These are phyloP conservation scores for Beauveria rudraprayagi DNA, from an alignment of 2,329 filamentous ascomycete species.

Conservation along the genomic window DNA sequence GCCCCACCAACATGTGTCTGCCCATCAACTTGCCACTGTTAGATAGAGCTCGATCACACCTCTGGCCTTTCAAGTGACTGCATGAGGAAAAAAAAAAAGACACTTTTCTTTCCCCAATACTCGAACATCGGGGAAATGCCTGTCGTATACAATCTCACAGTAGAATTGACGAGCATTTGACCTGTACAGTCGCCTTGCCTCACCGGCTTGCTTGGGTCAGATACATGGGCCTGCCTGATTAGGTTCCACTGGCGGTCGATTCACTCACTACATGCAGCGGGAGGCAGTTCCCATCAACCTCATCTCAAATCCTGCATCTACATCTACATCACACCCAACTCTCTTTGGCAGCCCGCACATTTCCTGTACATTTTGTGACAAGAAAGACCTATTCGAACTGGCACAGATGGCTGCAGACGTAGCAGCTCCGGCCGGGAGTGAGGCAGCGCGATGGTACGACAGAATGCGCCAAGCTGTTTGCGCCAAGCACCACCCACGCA, in stretches of 20 bases:
- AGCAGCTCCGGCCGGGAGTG: conserved; percentile 13
- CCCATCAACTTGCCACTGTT: no score
- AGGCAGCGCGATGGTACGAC: conserved; percentile 29
- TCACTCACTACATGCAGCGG: not conserved
- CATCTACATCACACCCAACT: not conserved
- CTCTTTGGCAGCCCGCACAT: not conserved
- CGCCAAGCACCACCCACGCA: not conserved
- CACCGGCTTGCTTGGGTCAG: no score
- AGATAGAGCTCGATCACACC: not conserved
- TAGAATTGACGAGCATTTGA: no score
- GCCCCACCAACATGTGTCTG: not conserved
- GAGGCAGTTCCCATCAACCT: not conserved
- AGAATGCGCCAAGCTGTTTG: not conserved
- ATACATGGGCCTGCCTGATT: not conserved
- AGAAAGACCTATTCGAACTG: not conserved
- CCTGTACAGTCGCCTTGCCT: no score
- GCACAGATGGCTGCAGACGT: conserved; percentile 1
- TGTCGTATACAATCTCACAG: no score
- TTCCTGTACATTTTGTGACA: not conserved
- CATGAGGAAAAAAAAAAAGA: not conserved
- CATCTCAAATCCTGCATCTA: conserved; percentile 1
- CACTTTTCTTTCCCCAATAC: no score
- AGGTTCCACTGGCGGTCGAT: not conserved
- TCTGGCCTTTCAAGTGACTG: not conserved
- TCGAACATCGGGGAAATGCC: no score